Percentiles rank a stretch among this genome's conserved stretches.
These are phyloP conservation scores for Rhododendron griersonianum DNA, from an alignment of 148 eudicot genomes.

Conservation along the genomic window DNA sequence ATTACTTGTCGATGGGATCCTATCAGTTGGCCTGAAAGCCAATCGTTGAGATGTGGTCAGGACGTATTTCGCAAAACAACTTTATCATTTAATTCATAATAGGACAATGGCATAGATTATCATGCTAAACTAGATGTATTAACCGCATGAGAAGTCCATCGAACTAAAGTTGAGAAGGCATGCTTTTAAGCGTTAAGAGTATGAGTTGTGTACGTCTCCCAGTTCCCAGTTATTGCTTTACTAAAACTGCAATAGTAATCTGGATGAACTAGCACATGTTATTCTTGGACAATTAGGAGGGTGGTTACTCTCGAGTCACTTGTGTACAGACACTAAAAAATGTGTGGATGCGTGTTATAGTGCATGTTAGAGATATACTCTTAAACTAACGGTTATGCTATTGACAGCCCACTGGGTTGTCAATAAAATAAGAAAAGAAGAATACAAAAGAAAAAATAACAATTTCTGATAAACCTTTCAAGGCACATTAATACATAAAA, in stretches of 20 bases:
- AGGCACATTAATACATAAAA: too few relatives aligned
- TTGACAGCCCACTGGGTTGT: too few relatives aligned
- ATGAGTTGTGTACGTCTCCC: not conserved
- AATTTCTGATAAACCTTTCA: too few relatives aligned
- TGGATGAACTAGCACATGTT: not conserved
- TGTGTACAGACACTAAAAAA: not conserved
- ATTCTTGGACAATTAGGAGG: not conserved
- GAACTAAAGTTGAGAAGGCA: not conserved
- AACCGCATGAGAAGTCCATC: not conserved
- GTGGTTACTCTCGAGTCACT: not conserved
- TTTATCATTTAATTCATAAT: not conserved
- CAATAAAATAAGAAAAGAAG: too few relatives aligned
- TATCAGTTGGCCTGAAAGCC: not conserved
- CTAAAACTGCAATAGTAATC: not conserved
- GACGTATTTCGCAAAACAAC: not conserved
- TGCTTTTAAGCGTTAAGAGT: not conserved
- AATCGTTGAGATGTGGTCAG: not conserved
- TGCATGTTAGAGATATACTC: not conserved
- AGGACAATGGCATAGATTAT: not conserved
- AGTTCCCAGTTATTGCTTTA: not conserved
- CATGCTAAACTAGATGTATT: not conserved
- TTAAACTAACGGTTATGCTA: too few relatives aligned
- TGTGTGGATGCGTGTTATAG: not conserved
- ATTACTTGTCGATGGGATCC: not conserved
- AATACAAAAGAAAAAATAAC: too few relatives aligned